Conservation (phyloP, 1,284 basidiomycete genomes). For the Heterobasidion irregulare region DNA sequence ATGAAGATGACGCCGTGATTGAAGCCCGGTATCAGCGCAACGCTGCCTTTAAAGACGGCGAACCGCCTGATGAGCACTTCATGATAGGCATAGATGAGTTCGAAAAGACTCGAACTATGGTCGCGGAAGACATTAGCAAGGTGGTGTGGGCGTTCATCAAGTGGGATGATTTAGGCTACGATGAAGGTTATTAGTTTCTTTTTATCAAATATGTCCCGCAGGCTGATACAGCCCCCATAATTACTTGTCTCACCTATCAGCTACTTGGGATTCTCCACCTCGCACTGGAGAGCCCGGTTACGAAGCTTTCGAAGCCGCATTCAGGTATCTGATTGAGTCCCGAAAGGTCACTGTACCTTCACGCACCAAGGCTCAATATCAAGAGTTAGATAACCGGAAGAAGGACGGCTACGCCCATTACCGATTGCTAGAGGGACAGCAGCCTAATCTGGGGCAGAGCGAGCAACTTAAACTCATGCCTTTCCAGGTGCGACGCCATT, state of each 20-base stretch:
- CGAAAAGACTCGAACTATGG: slow-evolving; percentile 17
- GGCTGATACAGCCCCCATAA: not conserved
- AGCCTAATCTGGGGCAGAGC: slow-evolving; percentile 60
- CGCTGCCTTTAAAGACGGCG: slow-evolving; percentile 43
- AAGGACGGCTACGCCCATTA: slow-evolving; percentile 38
- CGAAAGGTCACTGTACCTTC: slow-evolving; percentile 54
- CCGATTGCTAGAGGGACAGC: slow-evolving; percentile 31
- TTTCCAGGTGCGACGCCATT: slow-evolving; percentile 57
- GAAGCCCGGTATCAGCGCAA: slow-evolving; percentile 26
- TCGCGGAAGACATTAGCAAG: slow-evolving; percentile 42
- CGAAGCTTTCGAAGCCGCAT: slow-evolving; percentile 56
- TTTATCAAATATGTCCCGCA: not conserved
- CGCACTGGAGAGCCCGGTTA: slow-evolving; percentile 47
- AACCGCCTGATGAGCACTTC: slow-evolving; percentile 32
- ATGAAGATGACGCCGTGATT: slow-evolving; percentile 17
- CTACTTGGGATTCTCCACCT: slow-evolving; percentile 89
- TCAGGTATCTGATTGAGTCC: slow-evolving; percentile 57
- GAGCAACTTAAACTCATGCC: slow-evolving; percentile 65
- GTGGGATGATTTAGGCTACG: slow-evolving; percentile 87
- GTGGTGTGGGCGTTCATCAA: slow-evolving; percentile 82
- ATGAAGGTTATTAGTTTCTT: slow-evolving; percentile 52
- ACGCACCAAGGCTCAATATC: slow-evolving; percentile 30
- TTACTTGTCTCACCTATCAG: slow-evolving; percentile 25
- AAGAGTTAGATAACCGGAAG: slow-evolving; percentile 35
- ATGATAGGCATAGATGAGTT: slow-evolving; percentile 11